A percentile compares a stretch with the other conserved stretches of the same genome.
These are phyloP conservation scores for Cladosporium phlei DNA, from an alignment of 2,329 filamentous ascomycete species.

Conservation along the genomic window DNA sequence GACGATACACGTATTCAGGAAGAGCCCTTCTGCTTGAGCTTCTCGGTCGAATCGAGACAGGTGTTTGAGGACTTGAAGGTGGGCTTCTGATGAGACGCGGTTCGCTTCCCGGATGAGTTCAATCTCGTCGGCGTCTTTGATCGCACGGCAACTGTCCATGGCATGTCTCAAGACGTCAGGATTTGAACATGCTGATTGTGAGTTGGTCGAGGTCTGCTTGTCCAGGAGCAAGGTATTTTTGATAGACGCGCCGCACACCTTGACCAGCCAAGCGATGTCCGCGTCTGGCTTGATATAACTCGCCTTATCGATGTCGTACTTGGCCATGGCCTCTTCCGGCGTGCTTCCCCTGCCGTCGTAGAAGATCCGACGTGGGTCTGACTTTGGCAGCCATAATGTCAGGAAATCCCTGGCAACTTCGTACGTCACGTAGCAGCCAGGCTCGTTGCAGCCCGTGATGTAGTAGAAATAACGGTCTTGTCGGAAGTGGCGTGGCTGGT, in stretches of 20 bases:
- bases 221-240: too few species aligned
- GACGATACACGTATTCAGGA: slow-evolving; percentile 66
- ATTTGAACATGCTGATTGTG: too few species aligned
- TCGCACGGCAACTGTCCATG: slow-evolving; percentile 70
- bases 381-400: slow-evolving; percentile 85
- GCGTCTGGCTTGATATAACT: slow-evolving; percentile 37
- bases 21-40: slow-evolving; percentile 75
- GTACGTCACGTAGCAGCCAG: slow-evolving; percentile 78
- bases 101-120: slow-evolving; percentile 77
- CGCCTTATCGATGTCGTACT: slow-evolving; percentile 77
- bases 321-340: slow-evolving; percentile 65
- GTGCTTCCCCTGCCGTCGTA: slow-evolving; percentile 87
- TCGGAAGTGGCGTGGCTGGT: slow-evolving; percentile 76
- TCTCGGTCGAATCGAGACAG: slow-evolving; percentile 67
- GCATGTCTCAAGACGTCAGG: not conserved
- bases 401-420: slow-evolving; percentile 68
- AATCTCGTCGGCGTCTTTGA: slow-evolving; percentile 84
- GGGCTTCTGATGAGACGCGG: slow-evolving; percentile 70
- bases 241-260: not conserved
- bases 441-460: slow-evolving; percentile 75
- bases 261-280: not conserved
- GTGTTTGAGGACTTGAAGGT: slow-evolving; percentile 64
- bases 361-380: slow-evolving; percentile 83
- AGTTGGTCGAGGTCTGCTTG: too few species aligned
- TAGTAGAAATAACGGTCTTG: slow-evolving; percentile 85